Evolutionary conservation across 2,329 filamentous ascomycete species (phyloP), one percentile per base, ranked within the genome.

Genomic region (Pseudogymnoascus sp.): DNA sequence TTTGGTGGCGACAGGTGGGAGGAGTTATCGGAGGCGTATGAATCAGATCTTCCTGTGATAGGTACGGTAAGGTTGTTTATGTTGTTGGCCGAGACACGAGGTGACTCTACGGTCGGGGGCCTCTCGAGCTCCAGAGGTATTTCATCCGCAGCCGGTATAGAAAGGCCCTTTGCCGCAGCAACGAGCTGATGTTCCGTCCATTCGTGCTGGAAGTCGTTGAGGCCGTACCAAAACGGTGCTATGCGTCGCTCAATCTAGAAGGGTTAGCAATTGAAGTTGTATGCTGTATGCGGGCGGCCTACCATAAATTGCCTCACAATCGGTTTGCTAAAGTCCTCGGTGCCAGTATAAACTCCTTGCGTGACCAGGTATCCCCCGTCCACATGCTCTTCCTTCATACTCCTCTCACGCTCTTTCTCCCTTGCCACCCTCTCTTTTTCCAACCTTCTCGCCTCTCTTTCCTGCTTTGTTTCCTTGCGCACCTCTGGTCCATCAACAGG

Each of bases 141-240:
- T 69, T 93, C 87, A 74, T 97, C 92, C 57, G 93, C 85, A 7
- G 90, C 83, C 11, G 95, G 95, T 61, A 97, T 87, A 2, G 90
- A 85, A 63, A 96, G 82, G 19, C 91, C 93, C 71, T 91, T 86
- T 60, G 89, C 95, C 23, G 91, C 92, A 64, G 93, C 92, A 70
- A 97, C 86, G n/a, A 99, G 85, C 76, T 99, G 95, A 75, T 95
- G 87, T 72, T 99, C 95, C 11, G 91, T 89, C 95, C 95, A 99
- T 62, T 85, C 89, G 21, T 90, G 84, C 15, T 87, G 88, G 75
- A 95, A 91, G 74, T 97, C 93, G 67, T 96, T 88, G 3, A 99
- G 79, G 4, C 95, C 95, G 72, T 89, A 88, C 92, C 93, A 99
- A 75, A 99, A 99, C 0, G 95, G 95, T 44, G 95, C 95, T 66